Percentiles rank a stretch among this genome's conserved stretches.
phyloP scores from a whole-genome alignment of 2,329 filamentous ascomycete genomes.

The Tolypocladium ovalisporum region DNA sequence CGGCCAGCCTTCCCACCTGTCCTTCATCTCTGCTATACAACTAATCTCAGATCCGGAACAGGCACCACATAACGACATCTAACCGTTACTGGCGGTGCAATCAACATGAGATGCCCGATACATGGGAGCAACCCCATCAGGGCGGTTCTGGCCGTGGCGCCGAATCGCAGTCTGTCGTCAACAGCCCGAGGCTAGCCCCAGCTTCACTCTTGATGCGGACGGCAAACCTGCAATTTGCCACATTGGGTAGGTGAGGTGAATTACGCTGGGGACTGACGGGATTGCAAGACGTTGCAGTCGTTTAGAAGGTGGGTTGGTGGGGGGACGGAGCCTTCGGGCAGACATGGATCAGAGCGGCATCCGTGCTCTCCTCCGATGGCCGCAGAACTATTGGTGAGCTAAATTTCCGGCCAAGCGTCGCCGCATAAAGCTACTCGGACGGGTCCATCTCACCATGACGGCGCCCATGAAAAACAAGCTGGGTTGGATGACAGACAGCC shows the following conservation, averaged over 20 bases:
- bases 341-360: not conserved
- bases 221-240: constrained; percentile 1
- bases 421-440: not conserved
- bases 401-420: constrained; percentile 5
- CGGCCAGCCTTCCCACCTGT: not conserved
- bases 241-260: not conserved
- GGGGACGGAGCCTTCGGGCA: not conserved
- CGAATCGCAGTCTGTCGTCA: not conserved
- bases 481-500: not conserved
- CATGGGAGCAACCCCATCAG: not conserved
- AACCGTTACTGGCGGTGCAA: not conserved
- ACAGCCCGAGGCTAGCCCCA: not conserved
- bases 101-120: not conserved
- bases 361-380: constrained; percentile 3
- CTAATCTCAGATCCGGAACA: not conserved
- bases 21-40: not conserved
- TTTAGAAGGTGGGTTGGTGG: not conserved
- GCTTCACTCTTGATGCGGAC: not conserved
- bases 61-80: not conserved
- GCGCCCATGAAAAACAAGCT: not conserved
- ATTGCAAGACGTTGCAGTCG: not conserved
- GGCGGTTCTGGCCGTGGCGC: not conserved
- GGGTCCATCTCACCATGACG: not conserved
- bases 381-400: constrained; percentile 6
- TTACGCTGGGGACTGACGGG: not conserved